Evolutionary conservation across 73 alveolate species (phyloP), one percentile per base, ranked within the genome.

Genomic region (Paramecium tetraurelia): DNA sequence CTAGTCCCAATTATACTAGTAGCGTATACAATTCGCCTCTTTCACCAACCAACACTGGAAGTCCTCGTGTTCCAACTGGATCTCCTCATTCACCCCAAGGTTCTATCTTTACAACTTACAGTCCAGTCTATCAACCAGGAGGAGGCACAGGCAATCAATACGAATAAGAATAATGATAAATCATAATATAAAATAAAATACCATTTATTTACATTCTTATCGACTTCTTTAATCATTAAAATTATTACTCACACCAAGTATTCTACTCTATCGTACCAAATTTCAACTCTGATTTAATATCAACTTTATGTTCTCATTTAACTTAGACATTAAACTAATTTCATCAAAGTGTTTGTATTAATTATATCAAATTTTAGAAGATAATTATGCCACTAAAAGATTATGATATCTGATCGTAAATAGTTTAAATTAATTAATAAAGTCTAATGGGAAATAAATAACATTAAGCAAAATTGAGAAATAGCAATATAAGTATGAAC

Each of bases 81-180:
- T 44, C 76, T 44, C 90, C 90, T 35, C 35, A 75, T 20, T 36
- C 87, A 38, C 69, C 87, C 16, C 12, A 27, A 72, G 36, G 41
- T 2, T 31, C 50, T 68, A 68, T 0, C 38, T 71, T 27, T 31
- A 27, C 57, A 8, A 72, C 86, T 35, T 72, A 12, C 18, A 72
- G 86, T 72, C 86, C 86, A 72, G 18, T 72, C 20, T 72, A 72
- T 72, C 14, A 72, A 18, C 38, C 86, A 12, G 31, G 33, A 36
- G 86, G 59, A 36, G 31, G 31, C 10, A 12, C 84, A 22, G n/a
- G 10, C 31, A 72, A 36, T 20, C 22, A 72, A 3, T 72, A 72
- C 33, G 86, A 72, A 72, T 35, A 72, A 72, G 86, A 72, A 72
- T 33, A 72, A 72, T 72, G 84, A 63, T 36, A 72, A n/a, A 68